A percentile compares a stretch with the other conserved stretches of the same genome.
These are phyloP conservation scores for Fusarium nanum DNA, from an alignment of 2,329 filamentous ascomycete species.

Conservation along the genomic window DNA sequence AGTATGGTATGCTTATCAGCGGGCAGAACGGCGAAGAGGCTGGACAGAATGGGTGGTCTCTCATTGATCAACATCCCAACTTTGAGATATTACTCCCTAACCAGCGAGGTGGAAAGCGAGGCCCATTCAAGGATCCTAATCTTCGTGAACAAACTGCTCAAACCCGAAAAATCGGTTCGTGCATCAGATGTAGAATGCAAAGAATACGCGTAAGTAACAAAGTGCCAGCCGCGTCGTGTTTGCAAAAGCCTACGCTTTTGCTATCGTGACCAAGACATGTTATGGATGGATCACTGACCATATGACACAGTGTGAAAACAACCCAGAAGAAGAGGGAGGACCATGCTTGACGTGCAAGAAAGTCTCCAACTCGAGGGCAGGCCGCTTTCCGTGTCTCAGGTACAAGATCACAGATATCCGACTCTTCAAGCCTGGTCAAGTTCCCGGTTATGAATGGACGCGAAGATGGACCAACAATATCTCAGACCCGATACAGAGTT, in stretches of 20 bases:
- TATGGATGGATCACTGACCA: slow-evolving; percentile 14
- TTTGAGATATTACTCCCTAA: slow-evolving; percentile 48
- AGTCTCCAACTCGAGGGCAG: slow-evolving; percentile 61
- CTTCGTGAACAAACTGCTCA: slow-evolving; percentile 66
- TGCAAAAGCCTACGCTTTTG: not conserved
- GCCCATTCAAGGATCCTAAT: slow-evolving; percentile 65
- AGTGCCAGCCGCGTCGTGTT: not conserved
- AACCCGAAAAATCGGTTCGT: slow-evolving; percentile 68
- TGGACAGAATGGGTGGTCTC: slow-evolving; percentile 31
- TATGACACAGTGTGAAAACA: slow-evolving; percentile 62
- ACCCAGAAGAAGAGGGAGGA: slow-evolving; percentile 59
- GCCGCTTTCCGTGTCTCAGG: slow-evolving; percentile 68
- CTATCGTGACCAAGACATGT: not conserved
- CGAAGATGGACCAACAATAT: slow-evolving; percentile 67
- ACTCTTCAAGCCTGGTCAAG: slow-evolving; percentile 69
- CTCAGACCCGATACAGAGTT: slow-evolving; percentile 66
- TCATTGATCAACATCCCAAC: slow-evolving; percentile 43
- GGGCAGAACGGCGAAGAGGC: slow-evolving; percentile 24
- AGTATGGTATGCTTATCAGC: slow-evolving; percentile 34
- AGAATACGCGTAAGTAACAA: slow-evolving; percentile 65
- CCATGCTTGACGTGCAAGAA: slow-evolving; percentile 66
- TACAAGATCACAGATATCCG: slow-evolving; percentile 70
- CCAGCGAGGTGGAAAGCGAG: slow-evolving; percentile 55
- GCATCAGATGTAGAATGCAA: slow-evolving; percentile 71
- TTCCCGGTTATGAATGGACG: slow-evolving; percentile 70